Percentiles rank a stretch among this genome's conserved stretches.
phyloP scores from a whole-genome alignment of 805 yeast species.

The Teunomyces aglyptinius region DNA sequence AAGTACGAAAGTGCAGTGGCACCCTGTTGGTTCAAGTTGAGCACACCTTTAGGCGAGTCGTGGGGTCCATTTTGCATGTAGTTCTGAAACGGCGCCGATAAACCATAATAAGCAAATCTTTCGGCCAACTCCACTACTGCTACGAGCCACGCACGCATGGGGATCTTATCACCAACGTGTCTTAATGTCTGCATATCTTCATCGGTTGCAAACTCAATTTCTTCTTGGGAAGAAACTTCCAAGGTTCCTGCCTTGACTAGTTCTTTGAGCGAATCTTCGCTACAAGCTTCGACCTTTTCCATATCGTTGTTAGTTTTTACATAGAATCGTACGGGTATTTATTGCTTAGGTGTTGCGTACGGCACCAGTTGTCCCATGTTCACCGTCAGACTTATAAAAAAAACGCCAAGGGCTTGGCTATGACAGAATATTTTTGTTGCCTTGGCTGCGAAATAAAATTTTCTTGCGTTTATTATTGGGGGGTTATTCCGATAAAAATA shows the following conservation, averaged over 20 bases:
- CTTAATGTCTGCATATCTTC: constrained; percentile 51
- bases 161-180: constrained; percentile 51
- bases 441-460: neutral
- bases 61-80: constrained; percentile 59
- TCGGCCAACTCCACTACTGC: constrained; percentile 76
- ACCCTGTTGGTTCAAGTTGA: constrained; percentile 56
- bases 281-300: neutral
- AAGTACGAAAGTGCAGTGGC: constrained; percentile 72
- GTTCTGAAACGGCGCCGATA: constrained; percentile 72
- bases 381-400: no score
- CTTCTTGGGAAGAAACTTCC: neutral
- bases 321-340: no score
- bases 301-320: neutral
- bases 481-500: neutral
- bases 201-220: constrained; percentile 48
- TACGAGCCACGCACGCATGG: constrained; percentile 55
- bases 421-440: neutral
- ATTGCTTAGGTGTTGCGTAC: no score
- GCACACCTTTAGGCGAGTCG: constrained; percentile 47
- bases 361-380: no score
- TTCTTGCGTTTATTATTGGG: no score
- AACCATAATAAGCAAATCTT: constrained; percentile 77
- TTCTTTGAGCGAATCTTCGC: neutral
- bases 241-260: neutral
- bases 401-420: neutral